Evolutionary conservation across 306 rosid species (phyloP), one percentile per base, ranked within the genome.

Genomic region (Dryas alaskensis): DNA sequence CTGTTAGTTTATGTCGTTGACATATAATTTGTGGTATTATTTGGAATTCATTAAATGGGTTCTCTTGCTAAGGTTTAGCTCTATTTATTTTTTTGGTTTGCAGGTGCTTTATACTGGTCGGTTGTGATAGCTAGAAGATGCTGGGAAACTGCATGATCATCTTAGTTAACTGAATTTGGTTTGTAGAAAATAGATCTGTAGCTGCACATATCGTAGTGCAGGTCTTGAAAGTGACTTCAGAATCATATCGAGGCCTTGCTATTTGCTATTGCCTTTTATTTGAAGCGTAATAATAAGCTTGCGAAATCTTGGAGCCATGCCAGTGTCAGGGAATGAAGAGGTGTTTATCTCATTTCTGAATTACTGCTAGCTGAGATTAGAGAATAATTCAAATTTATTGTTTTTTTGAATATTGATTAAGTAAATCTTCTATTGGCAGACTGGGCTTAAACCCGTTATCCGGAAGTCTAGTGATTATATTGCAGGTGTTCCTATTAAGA

Each of bases 401-500:
- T 80, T 81, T 81, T 75, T 72, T 46, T 37, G 79, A 85, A 72
- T 88, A 84, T 84, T 92, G 90, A 85, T 92, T 76, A 67, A 87
- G 82, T 87, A 81, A 25, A 87, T 87, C 82, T 87, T 92, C 73
- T 87, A 79, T 88, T 89, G 87, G 86, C 97, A 94, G 99, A 87
- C 84, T 45, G 92, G 90, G 89, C 80, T 91, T 66, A 90, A 90
- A 74, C 85, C 95, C 70, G 73, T 70, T 78, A 81, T 76, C 69
- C 85, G 87, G 85, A 86, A 86, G 46, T 73, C 82, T 84, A 84
- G 90, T 87, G 90, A 84, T 87, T 91, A 87, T 81, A 77, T 81
- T 86, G 88, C 94, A 84, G 93, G 92, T 85, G 89, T 94, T 71
- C 99, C 99, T 49, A 92, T 94, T 84, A 94, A 94, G 95, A 94